Base-by-base conservation (phyloP, 2,329 filamentous ascomycete genomes). In the Falciphora oryzae region DNA sequence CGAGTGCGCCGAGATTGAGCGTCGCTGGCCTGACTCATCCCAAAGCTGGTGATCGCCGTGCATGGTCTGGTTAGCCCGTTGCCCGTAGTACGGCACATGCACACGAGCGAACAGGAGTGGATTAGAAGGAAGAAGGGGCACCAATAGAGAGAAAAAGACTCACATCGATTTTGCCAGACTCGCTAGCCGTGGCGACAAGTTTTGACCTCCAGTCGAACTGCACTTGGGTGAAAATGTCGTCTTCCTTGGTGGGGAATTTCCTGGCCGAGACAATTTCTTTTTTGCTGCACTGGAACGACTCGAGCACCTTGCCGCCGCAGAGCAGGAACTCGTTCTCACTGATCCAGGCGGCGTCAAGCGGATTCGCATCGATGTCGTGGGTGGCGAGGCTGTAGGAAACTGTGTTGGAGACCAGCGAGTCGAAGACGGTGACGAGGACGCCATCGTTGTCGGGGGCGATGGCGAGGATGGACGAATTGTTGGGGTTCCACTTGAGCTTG, bases 131-230 rank as follows among this genome's bases (percentile, higher is more conserved):
- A 57, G 25, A 13, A 57, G 25, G 32, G 31, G 6, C 18, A 1
- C 38, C 10, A 5, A 28, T 11, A 31, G 3, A 57, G 58, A 35
- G 35, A 56, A n/a, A 73, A 56, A n/a, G 73, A 85, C 78, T 78
- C n/a, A 88, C 85, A 75, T 88, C 85, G 61, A 89, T 79, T 61
- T 76, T 80, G 31, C 86, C 86, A 67, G 81, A 84, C 61, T 87
- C 83, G 69, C 83, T 85, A 4, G 84, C 82, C 0, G 86, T 88
- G 1, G 86, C 86, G 18, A 83, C 80, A 38, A 86, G 70, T 60
- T 78, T 80, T 27, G 83, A 82, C 28, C 76, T 75, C 72, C 75
- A 74, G 71, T 89, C 86, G 66, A 82, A 89, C 35, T 84, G 78
- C 0, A 88, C 79, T 61, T 83, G 82, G 1, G 78, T 80, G 63